Evolutionary conservation across 1,284 basidiomycete genomes (phyloP).

Genomic region (Flammula alnicola): DNA sequence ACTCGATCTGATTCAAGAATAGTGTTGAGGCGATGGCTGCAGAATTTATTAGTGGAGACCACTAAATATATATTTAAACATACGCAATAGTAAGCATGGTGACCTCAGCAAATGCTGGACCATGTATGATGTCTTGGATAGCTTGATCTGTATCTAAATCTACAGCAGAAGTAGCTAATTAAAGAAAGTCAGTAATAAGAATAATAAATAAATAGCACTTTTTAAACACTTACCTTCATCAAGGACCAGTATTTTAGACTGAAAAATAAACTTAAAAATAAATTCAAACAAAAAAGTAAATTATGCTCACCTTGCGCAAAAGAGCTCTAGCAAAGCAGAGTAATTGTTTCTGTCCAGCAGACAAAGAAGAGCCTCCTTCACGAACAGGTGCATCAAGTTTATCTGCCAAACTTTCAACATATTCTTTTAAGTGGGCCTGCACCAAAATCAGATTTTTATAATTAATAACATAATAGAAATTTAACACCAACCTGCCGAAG

Average conservation of each 20-base stretch:
- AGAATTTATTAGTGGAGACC: slow-evolving; percentile 7
- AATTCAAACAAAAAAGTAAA: slow-evolving; percentile 1
- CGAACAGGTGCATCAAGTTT: slow-evolving; percentile 78
- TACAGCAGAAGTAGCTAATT: slow-evolving; percentile 77
- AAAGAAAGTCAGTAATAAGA: slow-evolving; percentile 4
- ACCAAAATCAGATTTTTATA: slow-evolving; percentile 6
- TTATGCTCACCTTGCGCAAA: slow-evolving; percentile 57
- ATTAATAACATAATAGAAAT: slow-evolving; percentile 5
- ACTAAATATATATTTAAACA: slow-evolving; percentile 21
- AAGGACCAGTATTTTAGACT: slow-evolving; percentile 86
- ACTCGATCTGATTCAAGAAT: slow-evolving; percentile 88
- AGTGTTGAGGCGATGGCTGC: slow-evolving; percentile 86
- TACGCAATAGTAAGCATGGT: slow-evolving; percentile 88
- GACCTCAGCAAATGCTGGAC: slow-evolving; percentile 68
- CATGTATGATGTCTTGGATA: slow-evolving; percentile 82
- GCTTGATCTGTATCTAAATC: slow-evolving; percentile 90
- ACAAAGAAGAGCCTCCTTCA: slow-evolving; percentile 85
- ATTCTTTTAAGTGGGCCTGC: slow-evolving; percentile 69
- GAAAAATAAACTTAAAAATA: slow-evolving; percentile 9
- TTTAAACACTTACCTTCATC: slow-evolving; percentile 71
- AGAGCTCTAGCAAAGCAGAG: slow-evolving; percentile 84
- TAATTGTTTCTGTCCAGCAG: slow-evolving; percentile 85
- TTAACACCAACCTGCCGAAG: slow-evolving; percentile 63
- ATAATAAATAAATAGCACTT: background rate
- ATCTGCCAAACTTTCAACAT: slow-evolving; percentile 73